Percentiles rank a stretch among this genome's conserved stretches.
Conservation (phyloP, 73 alveolate genomes). For the Uronychia setigera region DNA sequence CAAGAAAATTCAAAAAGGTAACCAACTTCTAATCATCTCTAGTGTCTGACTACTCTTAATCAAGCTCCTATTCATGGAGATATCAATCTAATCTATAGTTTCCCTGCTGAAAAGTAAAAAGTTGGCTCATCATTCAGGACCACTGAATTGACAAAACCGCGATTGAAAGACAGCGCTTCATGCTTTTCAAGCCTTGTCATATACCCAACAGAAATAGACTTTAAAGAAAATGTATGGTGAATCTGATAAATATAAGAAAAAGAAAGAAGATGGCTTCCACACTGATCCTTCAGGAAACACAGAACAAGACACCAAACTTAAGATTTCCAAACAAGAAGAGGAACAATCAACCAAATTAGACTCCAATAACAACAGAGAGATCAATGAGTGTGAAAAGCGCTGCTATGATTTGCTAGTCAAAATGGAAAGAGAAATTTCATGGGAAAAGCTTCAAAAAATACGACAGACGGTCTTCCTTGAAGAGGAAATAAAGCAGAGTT, state of each 20-base stretch:
- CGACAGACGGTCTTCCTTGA: neutral
- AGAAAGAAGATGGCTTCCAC: neutral
- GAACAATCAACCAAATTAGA: neutral
- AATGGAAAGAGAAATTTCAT: conserved; percentile 5
- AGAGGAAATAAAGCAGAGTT: neutral
- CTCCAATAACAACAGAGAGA: neutral
- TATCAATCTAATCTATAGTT: neutral
- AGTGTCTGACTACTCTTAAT: conserved; percentile 38
- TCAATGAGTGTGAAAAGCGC: neutral
- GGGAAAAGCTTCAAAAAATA: conserved; percentile 20
- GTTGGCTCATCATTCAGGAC: neutral
- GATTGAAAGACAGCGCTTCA: neutral
- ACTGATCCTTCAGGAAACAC: neutral
- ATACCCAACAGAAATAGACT: conserved; percentile 3
- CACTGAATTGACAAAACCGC: neutral
- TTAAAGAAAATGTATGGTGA: neutral
- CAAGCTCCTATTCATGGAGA: conserved; percentile 18
- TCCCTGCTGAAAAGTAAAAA: neutral
- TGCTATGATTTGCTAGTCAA: neutral
- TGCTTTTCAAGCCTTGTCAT: neutral
- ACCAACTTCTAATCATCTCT: neutral
- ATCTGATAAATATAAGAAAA: neutral
- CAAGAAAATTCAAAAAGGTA: neutral
- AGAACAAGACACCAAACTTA: neutral
- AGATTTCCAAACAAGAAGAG: conserved; percentile 3